Evolutionary conservation across 2,329 filamentous ascomycete species (phyloP).

Genomic region (Uncinocarpus reesii): DNA sequence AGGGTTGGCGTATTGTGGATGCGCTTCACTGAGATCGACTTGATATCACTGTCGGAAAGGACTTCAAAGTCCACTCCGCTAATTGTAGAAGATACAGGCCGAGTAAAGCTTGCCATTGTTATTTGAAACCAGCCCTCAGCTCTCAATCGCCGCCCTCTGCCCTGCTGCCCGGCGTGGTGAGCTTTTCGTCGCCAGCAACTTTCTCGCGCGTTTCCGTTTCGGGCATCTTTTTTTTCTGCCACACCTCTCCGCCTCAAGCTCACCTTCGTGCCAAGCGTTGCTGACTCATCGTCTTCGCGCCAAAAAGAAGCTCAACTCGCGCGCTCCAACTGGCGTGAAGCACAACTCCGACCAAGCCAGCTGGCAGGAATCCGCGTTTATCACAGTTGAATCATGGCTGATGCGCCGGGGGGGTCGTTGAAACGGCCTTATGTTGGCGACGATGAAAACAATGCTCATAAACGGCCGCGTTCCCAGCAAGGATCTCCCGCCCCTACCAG

Average conservation of each 20-base stretch:
- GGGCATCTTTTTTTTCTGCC: constrained; percentile 12
- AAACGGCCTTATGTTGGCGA: constrained; percentile 43
- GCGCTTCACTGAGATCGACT: constrained; percentile 79
- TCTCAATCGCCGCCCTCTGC: constrained; percentile 1
- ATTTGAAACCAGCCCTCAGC: neutral
- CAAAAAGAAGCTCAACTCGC: neutral
- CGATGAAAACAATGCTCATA: constrained; percentile 36
- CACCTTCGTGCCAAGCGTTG: neutral
- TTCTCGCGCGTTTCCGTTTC: neutral
- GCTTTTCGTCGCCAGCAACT: neutral
- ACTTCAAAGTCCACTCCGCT: constrained; percentile 83
- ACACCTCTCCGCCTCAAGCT: constrained; percentile 1
- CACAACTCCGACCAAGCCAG: too few relatives aligned
- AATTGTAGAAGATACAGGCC: constrained; percentile 74
- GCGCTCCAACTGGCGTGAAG: neutral
- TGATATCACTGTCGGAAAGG: constrained; percentile 71
- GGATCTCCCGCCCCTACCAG: constrained; percentile 38
- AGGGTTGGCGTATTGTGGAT: constrained; percentile 94
- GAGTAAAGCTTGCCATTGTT: constrained; percentile 44
- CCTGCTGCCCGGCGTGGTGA: neutral
- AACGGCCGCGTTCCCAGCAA: constrained; percentile 42
- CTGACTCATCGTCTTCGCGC: constrained; percentile 4
- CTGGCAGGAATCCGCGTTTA: too few relatives aligned
- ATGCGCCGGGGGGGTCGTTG: constrained; percentile 34
- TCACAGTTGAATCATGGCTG: constrained; percentile 31